phyloP scores from a whole-genome alignment of 306 rosid genomes.

The Alnus glutinosa region DNA sequence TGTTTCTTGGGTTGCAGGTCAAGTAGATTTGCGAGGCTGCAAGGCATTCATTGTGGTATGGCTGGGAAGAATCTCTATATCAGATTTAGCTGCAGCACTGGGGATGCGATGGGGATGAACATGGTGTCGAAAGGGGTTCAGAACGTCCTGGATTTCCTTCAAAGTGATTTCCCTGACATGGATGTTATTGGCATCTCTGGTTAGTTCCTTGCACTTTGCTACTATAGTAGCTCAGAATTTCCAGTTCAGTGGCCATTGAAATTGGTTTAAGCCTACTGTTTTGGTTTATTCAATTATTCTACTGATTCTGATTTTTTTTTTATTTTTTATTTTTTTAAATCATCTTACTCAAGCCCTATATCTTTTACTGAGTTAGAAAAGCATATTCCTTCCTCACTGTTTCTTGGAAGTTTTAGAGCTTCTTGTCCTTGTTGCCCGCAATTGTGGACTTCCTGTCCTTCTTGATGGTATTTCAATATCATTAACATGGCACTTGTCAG shows the following conservation, averaged over 20 bases:
- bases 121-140: slow-evolving; percentile 83
- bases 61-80: slow-evolving; percentile 68
- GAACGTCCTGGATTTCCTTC: slow-evolving; percentile 66
- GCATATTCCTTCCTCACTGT: not conserved
- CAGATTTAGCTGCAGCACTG: slow-evolving; percentile 69
- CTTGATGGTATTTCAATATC: not conserved
- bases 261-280: not conserved
- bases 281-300: not conserved
- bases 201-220: slow-evolving; percentile 16
- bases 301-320: not conserved
- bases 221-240: not conserved
- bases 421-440: not conserved
- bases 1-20: slow-evolving; percentile 44
- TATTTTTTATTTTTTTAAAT: not conserved
- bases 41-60: slow-evolving; percentile 48
- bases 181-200: slow-evolving; percentile 79
- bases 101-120: slow-evolving; percentile 88
- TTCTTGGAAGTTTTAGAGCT: too few relatives aligned
- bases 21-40: slow-evolving; percentile 66
- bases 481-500: not conserved
- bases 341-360: not conserved
- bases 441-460: not conserved
- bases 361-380: not conserved
- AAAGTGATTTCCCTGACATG: slow-evolving; percentile 67
- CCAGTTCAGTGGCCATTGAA: not conserved